Evolutionary conservation across 2,329 filamentous ascomycete species (phyloP), one percentile per base, ranked within the genome.

Genomic region (Apiospora rasikravindrae): DNA sequence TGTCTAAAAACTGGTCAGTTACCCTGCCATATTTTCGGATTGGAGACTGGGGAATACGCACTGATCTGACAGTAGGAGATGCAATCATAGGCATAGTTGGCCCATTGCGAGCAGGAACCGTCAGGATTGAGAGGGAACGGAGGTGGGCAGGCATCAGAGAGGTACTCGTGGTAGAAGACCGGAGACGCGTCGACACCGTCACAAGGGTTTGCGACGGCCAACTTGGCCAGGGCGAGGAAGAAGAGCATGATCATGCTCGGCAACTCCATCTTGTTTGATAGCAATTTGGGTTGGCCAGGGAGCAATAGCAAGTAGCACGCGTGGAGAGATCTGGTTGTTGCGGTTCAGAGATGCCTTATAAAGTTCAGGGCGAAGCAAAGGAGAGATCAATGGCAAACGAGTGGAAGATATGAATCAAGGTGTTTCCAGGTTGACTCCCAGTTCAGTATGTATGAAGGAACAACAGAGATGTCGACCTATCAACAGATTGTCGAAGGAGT

Each of bases 121-220:
- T 57, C 64, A 2, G 40, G 26, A 19, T 44, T 45, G 22, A 69
- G 66, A n/a, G 29, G 37, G n/a, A 45, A 49, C 8, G 37, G 44
- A 33, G 70, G 45, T 7, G 66, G 66, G 22, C 70, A 69, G 16
- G 49, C 70, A 33, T 11, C 37, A 2, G 19, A 37, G 14, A 22
- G 8, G 42, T 71, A 69, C n/a, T 71, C 70, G 40, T 71, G 70
- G 45, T 69, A 69, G 64, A 71, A 33, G 26, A 69, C 29, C 51
- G 66, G 70, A 1, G n/a, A 8, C n/a, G 64, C 37, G 16, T 26
- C 40, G 16, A 71, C 44, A 13, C 64, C 64, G 24, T 69, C 70
- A 40, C 70, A 71, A 69, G 66, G 47, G 26, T 71, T 51, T 4
- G 57, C 29, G n/a, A n/a, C 33, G 33, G 16, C 40, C 66, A 47